A percentile compares a stretch with the other conserved stretches of the same genome.
phyloP scores from a whole-genome alignment of 805 yeast genomes.

The Ogataea henricii region DNA sequence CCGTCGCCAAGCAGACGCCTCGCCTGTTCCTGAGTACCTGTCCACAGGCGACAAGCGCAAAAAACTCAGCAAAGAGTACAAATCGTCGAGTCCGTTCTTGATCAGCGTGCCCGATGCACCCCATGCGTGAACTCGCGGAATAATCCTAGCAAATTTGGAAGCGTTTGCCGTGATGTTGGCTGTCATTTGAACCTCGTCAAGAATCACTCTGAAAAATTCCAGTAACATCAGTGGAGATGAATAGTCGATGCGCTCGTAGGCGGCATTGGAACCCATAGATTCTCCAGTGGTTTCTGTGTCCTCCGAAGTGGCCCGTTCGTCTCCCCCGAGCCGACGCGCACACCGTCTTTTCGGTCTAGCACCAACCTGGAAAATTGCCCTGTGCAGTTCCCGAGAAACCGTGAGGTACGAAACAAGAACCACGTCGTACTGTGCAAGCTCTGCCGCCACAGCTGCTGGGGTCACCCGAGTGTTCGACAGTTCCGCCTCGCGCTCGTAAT shows the following conservation, averaged over 20 bases:
- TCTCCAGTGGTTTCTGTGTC: neutral
- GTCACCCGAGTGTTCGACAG: conserved; percentile 20
- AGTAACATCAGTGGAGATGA: conserved; percentile 80
- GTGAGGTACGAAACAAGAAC: conserved; percentile 78
- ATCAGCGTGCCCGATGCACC: conserved; percentile 97
- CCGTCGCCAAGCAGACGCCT: conserved; percentile 31
- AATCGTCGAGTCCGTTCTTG: conserved; percentile 62
- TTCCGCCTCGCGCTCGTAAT: conserved; percentile 38
- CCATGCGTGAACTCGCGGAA: conserved; percentile 91
- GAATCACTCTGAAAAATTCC: conserved; percentile 85
- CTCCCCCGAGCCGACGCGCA: conserved; percentile 31
- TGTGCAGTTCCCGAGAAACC: conserved; percentile 73
- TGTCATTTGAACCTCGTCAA: conserved; percentile 96
- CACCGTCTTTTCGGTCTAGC: conserved; percentile 47
- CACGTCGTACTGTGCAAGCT: conserved; percentile 65
- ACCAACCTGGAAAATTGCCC: conserved; percentile 70
- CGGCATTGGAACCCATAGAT: conserved; percentile 14
- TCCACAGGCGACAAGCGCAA: conserved; percentile 68
- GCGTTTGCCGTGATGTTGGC: conserved; percentile 71
- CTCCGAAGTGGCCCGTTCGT: neutral
- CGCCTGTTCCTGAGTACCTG: conserved; percentile 18
- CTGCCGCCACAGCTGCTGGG: conserved; percentile 47
- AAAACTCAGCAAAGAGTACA: conserved; percentile 70
- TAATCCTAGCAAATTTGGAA: conserved; percentile 73
- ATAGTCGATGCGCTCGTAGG: conserved; percentile 48